Base-by-base conservation (phyloP, 2,329 filamentous ascomycete species). In the Thelonectria blattea region DNA sequence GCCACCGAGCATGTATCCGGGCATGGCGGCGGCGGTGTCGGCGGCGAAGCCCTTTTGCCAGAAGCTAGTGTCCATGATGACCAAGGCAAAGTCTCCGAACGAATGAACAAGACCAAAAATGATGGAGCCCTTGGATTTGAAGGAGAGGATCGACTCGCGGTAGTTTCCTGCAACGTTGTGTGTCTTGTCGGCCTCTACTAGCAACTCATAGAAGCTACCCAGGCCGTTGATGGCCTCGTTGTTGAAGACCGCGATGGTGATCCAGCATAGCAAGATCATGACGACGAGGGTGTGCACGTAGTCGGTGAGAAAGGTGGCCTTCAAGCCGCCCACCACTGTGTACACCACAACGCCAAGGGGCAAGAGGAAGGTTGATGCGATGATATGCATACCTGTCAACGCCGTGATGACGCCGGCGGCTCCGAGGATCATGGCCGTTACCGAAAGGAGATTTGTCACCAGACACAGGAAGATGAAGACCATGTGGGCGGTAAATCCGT, bases 21-120 rank as follows among this genome's bases (percentile, higher is more conserved):
- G 91, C 5, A 96, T 85, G 2, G 91, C 92, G 64, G 93, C 88
- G 1, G 92, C 88, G 3, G 91, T 91, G 20, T 87, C 89, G 0
- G 92, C 91, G 11, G 91, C 91, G 69, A 95, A 94, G 9, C 91
- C 91, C 75, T 95, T 94, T 80, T 94, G 93, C 79, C 92, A 94
- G 79, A 93, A 94, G 12, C 89, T 88, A 65, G 92, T 92, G 72
- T 93, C 91, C 52, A 91, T 82, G 78, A 93, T 93, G 2, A 93
- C 90, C 2, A 89, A 91, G 63, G 82, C 88, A 61, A 92, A 93
- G 75, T 92, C 91, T 43, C 90, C 90, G 46, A 92, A 88, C 3
- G 56, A 60, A 32, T 56, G 52, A 3, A 62, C 57, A 22, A 27
- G 45, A 30, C 57, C 59, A 65, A 71, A 49, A 54, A 66, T 90